phyloP scores from a whole-genome alignment of 345 rosid species.

The Lepidium didymum region DNA sequence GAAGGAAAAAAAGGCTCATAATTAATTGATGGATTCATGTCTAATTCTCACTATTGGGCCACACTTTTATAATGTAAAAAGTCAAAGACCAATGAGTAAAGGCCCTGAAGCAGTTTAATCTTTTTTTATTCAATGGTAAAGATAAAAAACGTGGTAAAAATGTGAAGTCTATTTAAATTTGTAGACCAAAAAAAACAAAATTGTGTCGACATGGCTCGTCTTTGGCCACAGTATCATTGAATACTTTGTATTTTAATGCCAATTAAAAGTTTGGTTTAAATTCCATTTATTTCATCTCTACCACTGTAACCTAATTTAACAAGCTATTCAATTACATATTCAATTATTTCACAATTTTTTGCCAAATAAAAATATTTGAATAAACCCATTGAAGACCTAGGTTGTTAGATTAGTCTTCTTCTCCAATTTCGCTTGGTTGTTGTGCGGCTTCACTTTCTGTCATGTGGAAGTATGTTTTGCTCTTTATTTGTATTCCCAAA shows the following conservation, averaged over 20 bases:
- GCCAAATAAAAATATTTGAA: too few relatives aligned
- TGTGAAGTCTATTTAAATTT: neutral
- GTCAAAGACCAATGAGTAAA: neutral
- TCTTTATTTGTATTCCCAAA: too few relatives aligned
- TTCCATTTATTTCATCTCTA: conserved; percentile 22
- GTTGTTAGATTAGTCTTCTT: too few relatives aligned
- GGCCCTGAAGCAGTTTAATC: neutral
- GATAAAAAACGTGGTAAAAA: conserved; percentile 3
- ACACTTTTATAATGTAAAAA: neutral
- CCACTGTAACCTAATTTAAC: conserved; percentile 17
- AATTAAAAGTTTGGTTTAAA: conserved; percentile 4
- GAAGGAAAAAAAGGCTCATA: neutral
- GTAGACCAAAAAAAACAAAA: neutral
- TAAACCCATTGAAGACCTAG: too few relatives aligned
- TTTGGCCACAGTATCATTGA: conserved; percentile 4
- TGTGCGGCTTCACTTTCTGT: too few relatives aligned
- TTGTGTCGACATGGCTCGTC: conserved; percentile 10
- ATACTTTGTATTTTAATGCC: conserved; percentile 13
- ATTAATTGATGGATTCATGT: neutral
- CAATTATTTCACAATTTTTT: neutral
- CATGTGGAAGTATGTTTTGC: too few relatives aligned
- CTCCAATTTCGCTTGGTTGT: too few relatives aligned
- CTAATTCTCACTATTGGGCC: neutral
- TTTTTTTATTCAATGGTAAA: neutral
- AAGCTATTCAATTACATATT: conserved; percentile 8